Base-by-base conservation (phyloP, 148 eudicot genomes). In the Chenopodium formosanum region DNA sequence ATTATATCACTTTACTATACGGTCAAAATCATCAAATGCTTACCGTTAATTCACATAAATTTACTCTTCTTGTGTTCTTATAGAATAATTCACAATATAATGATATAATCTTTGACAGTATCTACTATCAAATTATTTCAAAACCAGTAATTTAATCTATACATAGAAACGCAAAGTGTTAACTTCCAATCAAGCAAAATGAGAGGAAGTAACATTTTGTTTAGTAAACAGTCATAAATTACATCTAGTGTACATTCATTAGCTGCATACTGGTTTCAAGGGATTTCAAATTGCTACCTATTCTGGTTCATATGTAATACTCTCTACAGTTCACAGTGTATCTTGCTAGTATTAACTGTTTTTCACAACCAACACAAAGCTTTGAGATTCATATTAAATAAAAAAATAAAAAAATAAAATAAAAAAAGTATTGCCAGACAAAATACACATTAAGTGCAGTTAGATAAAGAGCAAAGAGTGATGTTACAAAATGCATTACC, bases 401-500 rank as follows among this genome's bases (percentile, higher is more conserved):
- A 40, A 40, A 40, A 40, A 0, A 5, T 5, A 40, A 40, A 40
- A 6, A 40, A 40, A 1, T 31, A 40, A 40, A 34, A 4, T 34
- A 34, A 34, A 34, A 34, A 34, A 2, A 40, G 44, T 40, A 82
- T 56, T 4, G 23, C 56, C 29, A 17, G 34, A 17, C 48, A 71
- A 72, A 65, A 74, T 6, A n/a, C 22, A 4, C 62, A 46, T 46
- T 23, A 31, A 32, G 63, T 12, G n/a, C 66, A 16, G 27, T 72
- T 70, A n/a, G 8, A 29, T 12, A 14, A 81, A 50, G 1, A 75
- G 12, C 22, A 66, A 82, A 53, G 17, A 34, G 32, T 44, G 62
- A 20, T 17, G 20, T 47, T 63, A 29, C 19, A 76, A 75, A 67
- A 62, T 20, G 67, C 47, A 67, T 70, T 90, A 96, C 99, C 98